phyloP scores from a whole-genome alignment of 2,329 filamentous ascomycete genomes.

The Aureobasidium sp. region DNA sequence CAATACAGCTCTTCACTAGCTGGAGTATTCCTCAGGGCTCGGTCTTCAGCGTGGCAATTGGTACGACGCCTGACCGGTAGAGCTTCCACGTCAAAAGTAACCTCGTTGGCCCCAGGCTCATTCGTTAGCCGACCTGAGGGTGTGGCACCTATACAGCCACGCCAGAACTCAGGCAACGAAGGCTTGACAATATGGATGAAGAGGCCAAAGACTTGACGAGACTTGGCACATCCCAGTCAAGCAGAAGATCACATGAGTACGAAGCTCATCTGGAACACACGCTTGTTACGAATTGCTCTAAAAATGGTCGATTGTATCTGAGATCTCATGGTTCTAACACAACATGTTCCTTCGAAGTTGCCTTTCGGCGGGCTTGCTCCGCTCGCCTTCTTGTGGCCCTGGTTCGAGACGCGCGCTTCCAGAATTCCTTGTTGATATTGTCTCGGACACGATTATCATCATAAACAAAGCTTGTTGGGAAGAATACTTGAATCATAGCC shows the following conservation, averaged over 20 bases:
- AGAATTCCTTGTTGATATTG: not conserved
- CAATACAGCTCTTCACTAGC: not conserved
- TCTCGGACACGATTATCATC: not conserved
- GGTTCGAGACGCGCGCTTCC: not conserved
- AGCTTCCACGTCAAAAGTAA: too few species aligned
- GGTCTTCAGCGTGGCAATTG: not conserved
- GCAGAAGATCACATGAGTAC: not conserved
- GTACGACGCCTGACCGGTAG: not conserved
- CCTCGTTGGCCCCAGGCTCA: not conserved
- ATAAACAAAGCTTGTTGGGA: not conserved
- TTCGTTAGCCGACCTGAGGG: not conserved
- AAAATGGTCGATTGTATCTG: not conserved
- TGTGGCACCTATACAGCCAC: not conserved
- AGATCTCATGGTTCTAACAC: not conserved
- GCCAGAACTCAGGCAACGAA: not conserved
- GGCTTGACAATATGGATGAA: not conserved
- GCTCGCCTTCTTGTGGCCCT: not conserved
- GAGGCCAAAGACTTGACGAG: not conserved
- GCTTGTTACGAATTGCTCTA: too few species aligned
- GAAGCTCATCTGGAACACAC: not conserved
- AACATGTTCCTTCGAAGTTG: not conserved
- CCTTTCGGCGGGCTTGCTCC: not conserved
- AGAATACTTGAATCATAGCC: not conserved
- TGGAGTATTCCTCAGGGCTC: not conserved
- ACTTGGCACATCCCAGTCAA: not conserved